Conservation (phyloP, 225 moss, liverwort and hornwort species). For the Neckera pumila region DNA sequence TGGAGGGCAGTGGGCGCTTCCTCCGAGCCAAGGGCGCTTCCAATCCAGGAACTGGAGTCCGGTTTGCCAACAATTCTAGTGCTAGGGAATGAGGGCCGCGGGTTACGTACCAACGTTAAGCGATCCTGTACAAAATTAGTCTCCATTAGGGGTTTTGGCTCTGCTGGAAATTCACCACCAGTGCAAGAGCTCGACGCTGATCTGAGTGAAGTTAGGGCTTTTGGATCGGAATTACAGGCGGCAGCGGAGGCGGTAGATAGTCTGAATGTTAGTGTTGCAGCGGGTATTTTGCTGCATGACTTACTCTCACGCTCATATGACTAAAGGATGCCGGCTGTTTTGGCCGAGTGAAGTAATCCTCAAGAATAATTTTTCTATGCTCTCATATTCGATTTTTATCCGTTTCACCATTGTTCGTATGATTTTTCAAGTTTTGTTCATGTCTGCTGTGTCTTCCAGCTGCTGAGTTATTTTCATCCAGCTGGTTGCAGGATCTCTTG, state of each 20-base stretch:
- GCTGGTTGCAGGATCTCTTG: not conserved
- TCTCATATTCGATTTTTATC: not conserved
- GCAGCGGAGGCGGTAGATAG: constrained; percentile 72
- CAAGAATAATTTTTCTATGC: not conserved
- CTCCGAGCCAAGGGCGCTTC: constrained; percentile 42
- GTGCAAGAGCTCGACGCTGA: constrained; percentile 12
- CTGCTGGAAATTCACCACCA: not conserved
- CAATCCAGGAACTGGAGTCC: constrained; percentile 46
- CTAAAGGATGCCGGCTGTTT: not conserved
- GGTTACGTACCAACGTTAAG: constrained; percentile 86
- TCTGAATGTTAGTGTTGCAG: constrained; percentile 96
- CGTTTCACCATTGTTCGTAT: not conserved
- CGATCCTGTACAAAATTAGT: constrained; percentile 73
- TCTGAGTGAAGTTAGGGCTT: not conserved
- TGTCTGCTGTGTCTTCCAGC: not conserved
- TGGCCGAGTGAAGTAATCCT: constrained; percentile 2
- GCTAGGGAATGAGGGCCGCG: constrained; percentile 86
- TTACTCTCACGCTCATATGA: constrained; percentile 39
- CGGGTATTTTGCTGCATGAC: constrained; percentile 85
- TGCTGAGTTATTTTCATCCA: not conserved
- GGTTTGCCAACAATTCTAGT: constrained; percentile 81
- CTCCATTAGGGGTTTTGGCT: constrained; percentile 30
- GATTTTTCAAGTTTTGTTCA: not conserved
- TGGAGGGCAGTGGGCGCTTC: constrained; percentile 89
- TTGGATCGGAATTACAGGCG: constrained; percentile 16